Evolutionary conservation across 2,329 filamentous ascomycete genomes (phyloP).

Genomic region (Botrytis deweyae): DNA sequence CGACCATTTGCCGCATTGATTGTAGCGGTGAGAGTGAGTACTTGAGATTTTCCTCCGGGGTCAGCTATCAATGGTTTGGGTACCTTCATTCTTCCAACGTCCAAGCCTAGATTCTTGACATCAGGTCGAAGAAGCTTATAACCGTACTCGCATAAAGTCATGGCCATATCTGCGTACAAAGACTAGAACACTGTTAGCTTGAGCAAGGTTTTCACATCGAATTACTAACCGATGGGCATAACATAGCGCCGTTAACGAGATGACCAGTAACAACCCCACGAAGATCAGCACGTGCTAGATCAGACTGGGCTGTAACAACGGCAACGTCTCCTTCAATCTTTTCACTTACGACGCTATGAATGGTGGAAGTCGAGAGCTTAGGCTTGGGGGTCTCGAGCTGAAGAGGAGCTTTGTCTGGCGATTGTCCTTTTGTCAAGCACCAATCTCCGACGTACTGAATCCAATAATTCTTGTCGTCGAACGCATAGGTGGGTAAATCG

Average conservation of each 20-base stretch:
- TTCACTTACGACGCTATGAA: constrained; percentile 49
- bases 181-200: constrained; percentile 36
- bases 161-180: constrained; percentile 60
- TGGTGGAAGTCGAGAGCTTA: constrained; percentile 44
- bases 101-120: constrained; percentile 47
- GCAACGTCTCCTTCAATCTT: constrained; percentile 50
- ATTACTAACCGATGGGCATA: constrained; percentile 42
- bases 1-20: constrained; percentile 55
- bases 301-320: constrained; percentile 53
- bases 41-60: constrained; percentile 29
- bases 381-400: constrained; percentile 56
- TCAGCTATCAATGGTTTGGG: constrained; percentile 64
- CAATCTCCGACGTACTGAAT: constrained; percentile 64
- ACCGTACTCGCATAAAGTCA: constrained; percentile 57
- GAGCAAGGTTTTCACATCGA: neutral
- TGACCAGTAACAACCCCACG: constrained; percentile 51
- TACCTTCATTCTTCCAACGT: constrained; percentile 66
- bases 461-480: constrained; percentile 70
- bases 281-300: constrained; percentile 46
- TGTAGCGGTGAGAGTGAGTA: constrained; percentile 58
- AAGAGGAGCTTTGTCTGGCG: constrained; percentile 44
- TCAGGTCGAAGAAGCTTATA: constrained; percentile 43
- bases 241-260: constrained; percentile 55
- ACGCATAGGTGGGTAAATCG: constrained; percentile 66
- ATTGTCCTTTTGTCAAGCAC: constrained; percentile 62